Evolutionary conservation across 192 early-diverging fungal species (phyloP).

Genomic region (Backusella liffmaniae): DNA sequence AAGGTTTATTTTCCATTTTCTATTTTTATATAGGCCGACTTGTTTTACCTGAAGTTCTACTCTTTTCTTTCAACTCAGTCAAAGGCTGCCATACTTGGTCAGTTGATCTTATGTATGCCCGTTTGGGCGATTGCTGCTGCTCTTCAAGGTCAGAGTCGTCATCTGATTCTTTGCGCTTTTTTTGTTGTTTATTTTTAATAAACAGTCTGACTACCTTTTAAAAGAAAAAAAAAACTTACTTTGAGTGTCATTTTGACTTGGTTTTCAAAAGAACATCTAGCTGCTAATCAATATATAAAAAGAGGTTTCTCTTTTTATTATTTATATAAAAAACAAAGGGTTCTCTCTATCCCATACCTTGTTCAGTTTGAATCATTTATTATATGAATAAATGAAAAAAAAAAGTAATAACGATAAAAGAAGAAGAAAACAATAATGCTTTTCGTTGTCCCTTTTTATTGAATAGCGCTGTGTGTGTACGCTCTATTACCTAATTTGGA

Average conservation of each 20-base stretch:
- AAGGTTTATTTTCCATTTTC: neutral
- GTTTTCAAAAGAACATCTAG: neutral
- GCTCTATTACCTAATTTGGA: neutral
- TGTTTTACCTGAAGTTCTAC: conserved; percentile 1
- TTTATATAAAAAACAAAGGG: too few relatives aligned
- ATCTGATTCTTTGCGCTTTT: neutral
- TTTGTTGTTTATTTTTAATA: neutral
- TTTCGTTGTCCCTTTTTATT: neutral
- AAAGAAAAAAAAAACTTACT: neutral
- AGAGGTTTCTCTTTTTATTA: neutral
- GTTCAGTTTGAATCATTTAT: neutral
- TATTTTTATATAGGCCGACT: neutral
- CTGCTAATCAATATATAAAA: neutral
- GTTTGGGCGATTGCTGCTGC: neutral
- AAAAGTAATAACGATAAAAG: neutral
- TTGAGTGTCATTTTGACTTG: conserved; percentile 9
- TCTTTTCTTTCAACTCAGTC: neutral
- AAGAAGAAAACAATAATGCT: neutral
- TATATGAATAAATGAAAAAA: neutral
- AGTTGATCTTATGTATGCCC: neutral
- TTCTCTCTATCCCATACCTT: neutral
- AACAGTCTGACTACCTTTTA: neutral
- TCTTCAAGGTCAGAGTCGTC: neutral
- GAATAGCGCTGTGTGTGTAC: too few relatives aligned
- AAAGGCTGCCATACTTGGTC: neutral